Conservation (phyloP, 2,329 filamentous ascomycete genomes). For the Helminthosporium solani region DNA sequence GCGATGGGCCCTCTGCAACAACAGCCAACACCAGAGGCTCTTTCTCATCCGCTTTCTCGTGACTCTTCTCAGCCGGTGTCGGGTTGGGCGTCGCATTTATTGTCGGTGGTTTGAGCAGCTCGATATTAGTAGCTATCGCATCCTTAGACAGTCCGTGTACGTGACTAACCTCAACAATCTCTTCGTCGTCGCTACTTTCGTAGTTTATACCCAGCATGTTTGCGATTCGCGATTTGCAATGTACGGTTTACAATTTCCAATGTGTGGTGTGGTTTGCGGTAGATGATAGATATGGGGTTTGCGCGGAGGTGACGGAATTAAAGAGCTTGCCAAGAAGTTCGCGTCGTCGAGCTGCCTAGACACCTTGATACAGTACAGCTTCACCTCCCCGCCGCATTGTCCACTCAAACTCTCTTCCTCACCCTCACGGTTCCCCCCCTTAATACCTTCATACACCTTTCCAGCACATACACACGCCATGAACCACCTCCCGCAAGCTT, state of each 20-base stretch:
- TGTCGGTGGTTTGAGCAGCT: slow-evolving; percentile 26
- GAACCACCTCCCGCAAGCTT: slow-evolving; percentile 67
- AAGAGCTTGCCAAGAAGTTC: slow-evolving; percentile 28
- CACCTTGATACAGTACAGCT: slow-evolving; percentile 21
- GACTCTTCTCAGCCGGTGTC: slow-evolving; percentile 10
- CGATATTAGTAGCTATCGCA: slow-evolving; percentile 52
- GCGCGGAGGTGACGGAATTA: slow-evolving; percentile 9
- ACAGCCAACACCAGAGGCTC: slow-evolving; percentile 7
- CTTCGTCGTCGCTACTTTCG: slow-evolving; percentile 51
- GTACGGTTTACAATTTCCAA: too few relatives aligned
- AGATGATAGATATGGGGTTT: too few relatives aligned
- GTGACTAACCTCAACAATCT: slow-evolving; percentile 44
- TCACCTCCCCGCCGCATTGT: slow-evolving; percentile 20
- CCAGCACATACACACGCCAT: slow-evolving; percentile 46
- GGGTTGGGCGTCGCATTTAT: slow-evolving; percentile 14
- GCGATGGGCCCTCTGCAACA: slow-evolving; percentile 26
- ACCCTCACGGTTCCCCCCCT: too few relatives aligned
- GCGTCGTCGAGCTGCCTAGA: slow-evolving; percentile 35
- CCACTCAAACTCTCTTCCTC: too few relatives aligned
- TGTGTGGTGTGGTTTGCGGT: too few relatives aligned
- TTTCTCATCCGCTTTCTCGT: too few relatives aligned
- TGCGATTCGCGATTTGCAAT: slow-evolving; percentile 12
- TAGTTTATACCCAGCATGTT: slow-evolving; percentile 47
- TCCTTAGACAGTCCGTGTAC: slow-evolving; percentile 24
- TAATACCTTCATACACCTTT: too few relatives aligned